Conservation (phyloP, 73 alveolate genomes). For the Paramecium bursaria region DNA sequence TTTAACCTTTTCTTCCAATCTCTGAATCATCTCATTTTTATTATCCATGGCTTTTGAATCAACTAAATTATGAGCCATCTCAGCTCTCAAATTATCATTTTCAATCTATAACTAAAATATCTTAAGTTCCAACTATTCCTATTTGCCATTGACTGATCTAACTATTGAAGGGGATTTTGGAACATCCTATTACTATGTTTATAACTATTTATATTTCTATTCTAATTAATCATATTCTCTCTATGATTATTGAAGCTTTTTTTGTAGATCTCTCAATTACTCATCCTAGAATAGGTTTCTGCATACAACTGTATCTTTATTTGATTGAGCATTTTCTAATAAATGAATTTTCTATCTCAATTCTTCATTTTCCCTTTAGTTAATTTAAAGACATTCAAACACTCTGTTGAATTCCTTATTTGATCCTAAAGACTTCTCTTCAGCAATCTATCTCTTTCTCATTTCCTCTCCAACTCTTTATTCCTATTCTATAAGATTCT, state of each 20-base stretch:
- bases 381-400: conserved; percentile 50
- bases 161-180: neutral
- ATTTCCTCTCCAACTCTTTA: conserved; percentile 18
- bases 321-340: neutral
- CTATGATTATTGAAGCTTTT: neutral
- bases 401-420: conserved; percentile 58
- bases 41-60: conserved; percentile 37
- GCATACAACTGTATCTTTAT: too few relatives aligned
- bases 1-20: conserved; percentile 36
- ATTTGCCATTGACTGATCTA: neutral
- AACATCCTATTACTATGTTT: neutral
- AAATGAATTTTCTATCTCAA: neutral
- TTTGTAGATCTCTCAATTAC: neutral
- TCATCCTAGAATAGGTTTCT: too few relatives aligned
- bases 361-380: conserved; percentile 55
- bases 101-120: conserved; percentile 40
- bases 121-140: conserved; percentile 36
- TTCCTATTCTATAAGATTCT: conserved; percentile 14
- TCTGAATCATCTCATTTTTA: conserved; percentile 45
- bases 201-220: conserved; percentile 9
- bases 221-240: conserved; percentile 35
- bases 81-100: conserved; percentile 56
- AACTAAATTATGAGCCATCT: conserved; percentile 53
- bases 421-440: conserved; percentile 8
- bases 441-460: conserved; percentile 29